These are phyloP conservation scores for Cordyceps pruinosa DNA, from an alignment of 2,329 filamentous ascomycete species.

Conservation along the genomic window DNA sequence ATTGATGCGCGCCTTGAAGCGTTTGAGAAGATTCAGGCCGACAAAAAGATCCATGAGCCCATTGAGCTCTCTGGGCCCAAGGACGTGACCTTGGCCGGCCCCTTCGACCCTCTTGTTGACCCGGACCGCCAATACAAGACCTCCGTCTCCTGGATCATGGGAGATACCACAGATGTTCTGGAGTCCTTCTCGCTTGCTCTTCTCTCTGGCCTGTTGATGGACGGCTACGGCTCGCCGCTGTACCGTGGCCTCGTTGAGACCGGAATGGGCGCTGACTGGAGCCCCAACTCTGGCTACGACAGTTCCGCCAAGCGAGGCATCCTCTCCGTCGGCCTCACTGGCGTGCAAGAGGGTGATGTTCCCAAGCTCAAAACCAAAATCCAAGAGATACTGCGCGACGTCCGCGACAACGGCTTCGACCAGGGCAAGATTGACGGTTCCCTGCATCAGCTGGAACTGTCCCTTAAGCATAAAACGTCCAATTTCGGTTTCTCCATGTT, in stretches of 20 bases:
- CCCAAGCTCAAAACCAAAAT: conserved; percentile 69
- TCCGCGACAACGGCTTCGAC: conserved; percentile 73
- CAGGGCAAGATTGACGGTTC: conserved; percentile 87
- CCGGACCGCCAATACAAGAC: conserved; percentile 87
- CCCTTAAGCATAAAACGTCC: conserved; percentile 91
- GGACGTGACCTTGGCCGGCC: conserved; percentile 67
- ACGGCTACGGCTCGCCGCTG: conserved; percentile 90
- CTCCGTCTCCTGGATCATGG: conserved; percentile 86
- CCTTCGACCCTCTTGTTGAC: conserved; percentile 79
- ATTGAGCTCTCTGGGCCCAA: conserved; percentile 64
- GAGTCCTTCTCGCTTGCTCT: conserved; percentile 85
- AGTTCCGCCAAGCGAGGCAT: conserved; percentile 68
- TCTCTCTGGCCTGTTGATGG: conserved; percentile 76
- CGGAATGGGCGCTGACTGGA: conserved; percentile 87
- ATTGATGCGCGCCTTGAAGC: conserved; percentile 65
- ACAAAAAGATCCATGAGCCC: conserved; percentile 69
- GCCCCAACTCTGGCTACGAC: conserved; percentile 90
- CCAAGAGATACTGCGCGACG: conserved; percentile 63
- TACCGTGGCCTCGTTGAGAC: conserved; percentile 85
- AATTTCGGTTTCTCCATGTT: conserved; percentile 89
- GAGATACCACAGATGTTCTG: conserved; percentile 72
- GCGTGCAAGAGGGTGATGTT: conserved; percentile 77
- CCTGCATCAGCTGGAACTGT: conserved; percentile 88
- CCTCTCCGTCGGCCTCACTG: conserved; percentile 85
- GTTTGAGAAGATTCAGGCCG: conserved; percentile 64